phyloP scores from a whole-genome alignment of 1,284 basidiomycete species.

The Pholiota adiposa region DNA sequence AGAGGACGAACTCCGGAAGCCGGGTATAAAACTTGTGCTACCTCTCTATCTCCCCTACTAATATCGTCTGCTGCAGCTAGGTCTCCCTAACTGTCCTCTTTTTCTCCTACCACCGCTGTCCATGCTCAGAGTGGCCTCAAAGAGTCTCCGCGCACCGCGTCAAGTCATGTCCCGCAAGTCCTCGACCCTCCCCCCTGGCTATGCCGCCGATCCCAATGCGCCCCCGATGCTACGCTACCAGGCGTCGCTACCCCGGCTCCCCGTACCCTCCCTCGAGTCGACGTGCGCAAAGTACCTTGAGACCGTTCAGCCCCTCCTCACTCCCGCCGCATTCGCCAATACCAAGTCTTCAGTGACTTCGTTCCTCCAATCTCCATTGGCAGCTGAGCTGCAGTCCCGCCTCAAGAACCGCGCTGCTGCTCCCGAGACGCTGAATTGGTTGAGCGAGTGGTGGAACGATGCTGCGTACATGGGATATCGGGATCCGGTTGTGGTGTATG shows the following conservation, averaged over 20 bases:
- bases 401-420: constrained; percentile 76
- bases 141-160: constrained; percentile 19
- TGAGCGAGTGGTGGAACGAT: constrained; percentile 98
- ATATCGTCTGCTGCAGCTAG: neutral
- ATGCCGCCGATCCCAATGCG: constrained; percentile 44
- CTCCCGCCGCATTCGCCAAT: constrained; percentile 60
- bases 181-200: constrained; percentile 29
- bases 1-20: neutral
- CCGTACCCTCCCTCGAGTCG: constrained; percentile 81
- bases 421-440: constrained; percentile 78
- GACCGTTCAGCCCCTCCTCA: constrained; percentile 77
- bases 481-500: constrained; percentile 91
- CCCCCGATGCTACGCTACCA: constrained; percentile 83
- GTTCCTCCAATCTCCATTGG: constrained; percentile 76
- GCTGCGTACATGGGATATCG: constrained; percentile 85
- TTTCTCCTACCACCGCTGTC: constrained; percentile 6
- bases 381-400: constrained; percentile 80
- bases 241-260: constrained; percentile 79
- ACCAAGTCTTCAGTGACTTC: constrained; percentile 66
- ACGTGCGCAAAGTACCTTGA: constrained; percentile 90
- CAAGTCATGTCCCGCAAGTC: constrained; percentile 27
- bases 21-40: constrained; percentile 6
- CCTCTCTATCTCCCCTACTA: constrained; percentile 18
- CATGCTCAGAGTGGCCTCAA: constrained; percentile 30
- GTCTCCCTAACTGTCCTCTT: constrained; percentile 10